phyloP scores from a whole-genome alignment of 768 basidiomycete species.

The Amanita subjunquillea region DNA sequence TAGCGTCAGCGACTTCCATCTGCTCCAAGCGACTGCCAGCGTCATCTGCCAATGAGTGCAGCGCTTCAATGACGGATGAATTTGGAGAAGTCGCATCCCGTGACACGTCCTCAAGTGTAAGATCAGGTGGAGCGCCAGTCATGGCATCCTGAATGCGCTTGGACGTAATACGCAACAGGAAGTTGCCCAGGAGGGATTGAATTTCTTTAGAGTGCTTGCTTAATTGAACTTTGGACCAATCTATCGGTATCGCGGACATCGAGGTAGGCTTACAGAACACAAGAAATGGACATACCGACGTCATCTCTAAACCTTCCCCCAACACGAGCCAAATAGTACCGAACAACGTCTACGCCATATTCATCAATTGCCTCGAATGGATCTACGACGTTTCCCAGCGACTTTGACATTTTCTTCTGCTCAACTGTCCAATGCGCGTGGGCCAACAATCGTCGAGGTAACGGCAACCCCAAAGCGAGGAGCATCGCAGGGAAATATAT shows the following conservation, averaged over 20 bases:
- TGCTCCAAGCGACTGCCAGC: slow-evolving; percentile 25
- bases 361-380: slow-evolving; percentile 62
- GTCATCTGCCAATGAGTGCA: slow-evolving; percentile 18
- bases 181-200: slow-evolving; percentile 66
- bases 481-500: slow-evolving; percentile 84
- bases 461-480: slow-evolving; percentile 51
- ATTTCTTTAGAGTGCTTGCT: slow-evolving; percentile 51
- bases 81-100: slow-evolving; percentile 14
- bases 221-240: slow-evolving; percentile 67
- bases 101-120: slow-evolving; percentile 10
- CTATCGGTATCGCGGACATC: slow-evolving; percentile 23
- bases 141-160: slow-evolving; percentile 28
- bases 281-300: slow-evolving; percentile 41
- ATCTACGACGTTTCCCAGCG: slow-evolving; percentile 77
- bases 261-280: neutral
- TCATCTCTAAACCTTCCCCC: slow-evolving; percentile 74
- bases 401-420: slow-evolving; percentile 85
- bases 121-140: neutral
- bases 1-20: slow-evolving; percentile 40
- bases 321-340: slow-evolving; percentile 71
- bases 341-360: slow-evolving; percentile 63
- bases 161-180: slow-evolving; percentile 58
- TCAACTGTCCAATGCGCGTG: slow-evolving; percentile 86
- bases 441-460: slow-evolving; percentile 30
- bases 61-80: slow-evolving; percentile 13